phyloP scores from a whole-genome alignment of 768 basidiomycete genomes.

The Stropharia rugosoannulata region DNA sequence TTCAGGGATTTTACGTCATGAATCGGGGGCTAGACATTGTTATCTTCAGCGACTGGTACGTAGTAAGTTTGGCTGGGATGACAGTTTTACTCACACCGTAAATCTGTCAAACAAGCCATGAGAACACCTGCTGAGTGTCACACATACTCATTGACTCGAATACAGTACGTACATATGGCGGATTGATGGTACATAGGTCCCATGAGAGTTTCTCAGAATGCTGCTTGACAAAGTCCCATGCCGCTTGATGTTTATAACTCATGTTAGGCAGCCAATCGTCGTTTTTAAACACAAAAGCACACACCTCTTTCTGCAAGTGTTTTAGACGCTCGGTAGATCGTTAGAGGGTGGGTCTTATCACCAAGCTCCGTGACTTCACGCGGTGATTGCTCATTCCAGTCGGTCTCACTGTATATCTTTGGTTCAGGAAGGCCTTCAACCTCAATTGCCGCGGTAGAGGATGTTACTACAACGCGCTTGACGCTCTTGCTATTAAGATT shows the following conservation, averaged over 20 bases:
- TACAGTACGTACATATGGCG: constrained; percentile 32
- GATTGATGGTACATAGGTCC: constrained; percentile 54
- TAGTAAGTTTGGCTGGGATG: too few relatives aligned
- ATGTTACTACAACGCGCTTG: constrained; percentile 71
- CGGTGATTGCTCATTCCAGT: constrained; percentile 60
- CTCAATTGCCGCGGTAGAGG: constrained; percentile 51
- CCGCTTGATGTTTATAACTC: constrained; percentile 30
- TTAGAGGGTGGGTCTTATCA: constrained; percentile 29
- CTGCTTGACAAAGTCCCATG: constrained; percentile 40
- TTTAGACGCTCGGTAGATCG: constrained; percentile 64
- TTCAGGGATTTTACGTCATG: constrained; percentile 34
- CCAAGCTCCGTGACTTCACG: constrained; percentile 49
- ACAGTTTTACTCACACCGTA: not conserved
- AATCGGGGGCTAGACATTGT: constrained; percentile 34
- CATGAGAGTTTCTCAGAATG: constrained; percentile 41
- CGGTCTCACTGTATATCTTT: constrained; percentile 36
- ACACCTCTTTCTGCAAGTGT: constrained; percentile 58
- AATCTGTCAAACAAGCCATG: constrained; percentile 40
- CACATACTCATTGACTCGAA: constrained; percentile 22
- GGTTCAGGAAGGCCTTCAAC: constrained; percentile 20
- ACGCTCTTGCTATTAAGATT: constrained; percentile 35
- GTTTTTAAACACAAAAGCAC: not conserved
- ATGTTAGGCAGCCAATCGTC: constrained; percentile 55
- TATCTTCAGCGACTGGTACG: not conserved
- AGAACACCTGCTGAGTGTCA: constrained; percentile 33